A percentile compares a stretch with the other conserved stretches of the same genome.
Evolutionary conservation across 1,284 basidiomycete species (phyloP).

Genomic region (Malassezia globosa): DNA sequence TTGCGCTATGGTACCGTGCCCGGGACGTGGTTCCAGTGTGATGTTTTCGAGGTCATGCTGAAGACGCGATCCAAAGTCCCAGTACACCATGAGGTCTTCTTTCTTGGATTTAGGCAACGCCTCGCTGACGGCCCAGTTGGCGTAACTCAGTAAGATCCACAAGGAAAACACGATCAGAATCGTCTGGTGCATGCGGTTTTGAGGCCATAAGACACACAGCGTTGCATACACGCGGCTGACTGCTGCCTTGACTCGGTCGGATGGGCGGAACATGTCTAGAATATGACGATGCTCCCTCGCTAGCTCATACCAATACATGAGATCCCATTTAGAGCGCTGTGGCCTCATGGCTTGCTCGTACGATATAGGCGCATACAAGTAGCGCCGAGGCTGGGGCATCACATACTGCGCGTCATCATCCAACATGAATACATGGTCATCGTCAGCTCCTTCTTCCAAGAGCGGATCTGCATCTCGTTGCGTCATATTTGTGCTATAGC

Average conservation of each 20-base stretch:
- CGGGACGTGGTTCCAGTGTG: not conserved
- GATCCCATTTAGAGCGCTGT: conserved; percentile 10
- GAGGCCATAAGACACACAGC: conserved; percentile 2
- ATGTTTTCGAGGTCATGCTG: not conserved
- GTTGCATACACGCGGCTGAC: not conserved
- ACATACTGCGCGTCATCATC: conserved; percentile 4
- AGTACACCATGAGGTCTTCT: not conserved
- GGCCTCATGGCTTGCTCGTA: conserved; percentile 15
- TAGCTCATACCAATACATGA: conserved; percentile 3
- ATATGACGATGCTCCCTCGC: conserved; percentile 7
- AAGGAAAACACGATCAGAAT: conserved; percentile 9
- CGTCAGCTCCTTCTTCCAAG: conserved; percentile 2
- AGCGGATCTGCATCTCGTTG: conserved; percentile 8
- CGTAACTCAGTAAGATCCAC: conserved; percentile 12
- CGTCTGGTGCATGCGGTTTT: conserved; percentile 16
- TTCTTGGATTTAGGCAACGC: not conserved
- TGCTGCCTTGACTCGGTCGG: not conserved
- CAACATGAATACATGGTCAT: conserved; percentile 1
- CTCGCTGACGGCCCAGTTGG: conserved; percentile 5
- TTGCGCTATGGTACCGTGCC: conserved; percentile 1
- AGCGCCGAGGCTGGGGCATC: not conserved
- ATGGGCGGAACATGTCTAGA: conserved; percentile 8
- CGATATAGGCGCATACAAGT: conserved; percentile 16
- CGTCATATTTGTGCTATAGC: too few species aligned
- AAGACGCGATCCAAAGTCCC: not conserved